Base-by-base conservation (phyloP, 352 stramenopile genomes). In the Phytophthora sansomeana region DNA sequence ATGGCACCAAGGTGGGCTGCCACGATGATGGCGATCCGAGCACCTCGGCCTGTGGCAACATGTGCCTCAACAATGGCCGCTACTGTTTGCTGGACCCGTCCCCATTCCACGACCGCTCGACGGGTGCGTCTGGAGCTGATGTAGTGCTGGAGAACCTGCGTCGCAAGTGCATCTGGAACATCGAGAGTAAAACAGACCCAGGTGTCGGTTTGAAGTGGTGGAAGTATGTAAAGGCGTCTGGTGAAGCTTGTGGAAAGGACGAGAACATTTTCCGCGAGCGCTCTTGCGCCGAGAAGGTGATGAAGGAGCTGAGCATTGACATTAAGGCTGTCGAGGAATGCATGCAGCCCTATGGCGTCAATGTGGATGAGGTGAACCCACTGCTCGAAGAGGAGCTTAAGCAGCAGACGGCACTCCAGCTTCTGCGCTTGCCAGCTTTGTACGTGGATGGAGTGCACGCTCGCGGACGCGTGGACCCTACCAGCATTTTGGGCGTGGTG, bases 1-100 rank as follows among this genome's bases (percentile, higher is more conserved):
- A 99, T 67, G 97, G 97, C 28, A 87, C 95, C 11, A 91, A 89
- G 51, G 91, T 97, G 49, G 90, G 93, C 13, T 99, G 97, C 79
- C 80, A 95, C 60, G 80, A 87, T 29, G 63, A 90, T 26, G 75
- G 91, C 33, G 85, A 80, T 48, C 44, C 71, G 32, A 70, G 58
- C 16, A 63, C 81, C 33, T 83, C 97, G 54, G 82, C 89, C 29
- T 99, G 97, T 73, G 96, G 92, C 61, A 98, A 98, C 72, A 93
- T 99, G 69, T 99, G 97, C 73, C 94, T 98, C 19, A 99, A 99
- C 82, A 92, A 96, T 63, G 97, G 97, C 13, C 88, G 96, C 48
- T 99, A 99, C 77, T 99, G 97, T 77, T 83, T 98, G 26, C 84
- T 97, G 36, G 97, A 99, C 55, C 87, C 87, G 19, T 96, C 87